These are phyloP conservation scores for Niveomyces coronatus DNA, from an alignment of 2,329 filamentous ascomycete genomes.

Conservation along the genomic window DNA sequence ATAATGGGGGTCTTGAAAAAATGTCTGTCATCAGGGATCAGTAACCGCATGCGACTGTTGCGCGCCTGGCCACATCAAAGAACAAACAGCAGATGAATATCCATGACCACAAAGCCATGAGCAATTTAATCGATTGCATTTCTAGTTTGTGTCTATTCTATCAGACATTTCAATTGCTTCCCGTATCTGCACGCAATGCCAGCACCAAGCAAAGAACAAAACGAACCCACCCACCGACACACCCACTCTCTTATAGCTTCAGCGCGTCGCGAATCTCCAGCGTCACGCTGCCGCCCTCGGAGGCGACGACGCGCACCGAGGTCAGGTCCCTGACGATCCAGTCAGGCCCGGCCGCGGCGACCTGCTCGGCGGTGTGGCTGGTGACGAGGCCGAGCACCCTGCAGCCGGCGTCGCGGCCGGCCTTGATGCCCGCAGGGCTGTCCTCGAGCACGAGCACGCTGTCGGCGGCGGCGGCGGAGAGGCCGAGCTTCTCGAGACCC, in stretches of 20 bases:
- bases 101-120: no score
- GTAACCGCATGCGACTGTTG: no score
- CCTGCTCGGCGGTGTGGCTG: slow-evolving; percentile 65
- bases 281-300: slow-evolving; percentile 47
- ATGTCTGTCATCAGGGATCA: no score
- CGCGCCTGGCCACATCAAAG: no score
- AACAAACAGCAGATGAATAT: no score
- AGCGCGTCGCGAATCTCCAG: slow-evolving; percentile 59
- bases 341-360: slow-evolving; percentile 69
- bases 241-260: slow-evolving; percentile 23
- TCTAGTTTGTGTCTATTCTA: no score
- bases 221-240: no score
- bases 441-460: slow-evolving; percentile 83
- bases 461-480: slow-evolving; percentile 34
- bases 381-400: slow-evolving; percentile 77
- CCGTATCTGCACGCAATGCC: no score
- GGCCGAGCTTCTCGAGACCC: slow-evolving; percentile 50
- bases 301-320: slow-evolving; percentile 55
- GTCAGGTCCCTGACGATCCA: slow-evolving; percentile 75
- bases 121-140: no score
- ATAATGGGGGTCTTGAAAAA: no score
- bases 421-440: slow-evolving; percentile 71
- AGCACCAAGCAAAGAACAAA: no score
- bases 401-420: slow-evolving; percentile 80
- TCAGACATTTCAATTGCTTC: no score